Evolutionary conservation across 1,284 basidiomycete genomes (phyloP).

Genomic region (Cystobasidium sp.): DNA sequence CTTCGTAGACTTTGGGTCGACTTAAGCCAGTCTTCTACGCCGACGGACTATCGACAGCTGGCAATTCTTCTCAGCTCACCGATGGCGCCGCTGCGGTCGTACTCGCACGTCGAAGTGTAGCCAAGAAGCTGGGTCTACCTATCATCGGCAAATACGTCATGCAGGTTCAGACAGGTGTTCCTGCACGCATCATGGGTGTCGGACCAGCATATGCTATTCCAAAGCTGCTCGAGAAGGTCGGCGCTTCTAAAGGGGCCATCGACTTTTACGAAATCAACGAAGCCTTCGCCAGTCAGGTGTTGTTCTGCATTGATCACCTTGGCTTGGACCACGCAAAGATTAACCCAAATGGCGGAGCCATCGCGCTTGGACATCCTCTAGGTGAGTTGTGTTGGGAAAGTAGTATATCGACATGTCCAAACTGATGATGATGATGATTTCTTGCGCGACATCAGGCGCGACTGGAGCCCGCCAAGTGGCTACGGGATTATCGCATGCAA

Average conservation of each 20-base stretch:
- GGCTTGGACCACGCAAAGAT: constrained; percentile 76
- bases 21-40: constrained; percentile 79
- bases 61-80: constrained; percentile 80
- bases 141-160: constrained; percentile 58
- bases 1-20: constrained; percentile 62
- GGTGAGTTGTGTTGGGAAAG: constrained; percentile 60
- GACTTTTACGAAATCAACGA: constrained; percentile 89
- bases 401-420: constrained; percentile 56
- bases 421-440: not conserved
- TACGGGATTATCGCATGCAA: constrained; percentile 82
- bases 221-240: constrained; percentile 67
- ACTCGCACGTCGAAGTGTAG: constrained; percentile 80
- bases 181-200: constrained; percentile 66
- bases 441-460: constrained; percentile 61
- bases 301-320: constrained; percentile 77
- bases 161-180: constrained; percentile 56
- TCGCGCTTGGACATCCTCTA: constrained; percentile 58
- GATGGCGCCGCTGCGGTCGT: constrained; percentile 85
- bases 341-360: constrained; percentile 61
- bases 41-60: constrained; percentile 72
- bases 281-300: constrained; percentile 84
- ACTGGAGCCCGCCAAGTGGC: constrained; percentile 78
- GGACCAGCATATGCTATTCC: constrained; percentile 74
- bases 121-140: constrained; percentile 72
- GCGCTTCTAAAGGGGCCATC: constrained; percentile 70